Percentiles rank a stretch among this genome's conserved stretches.
Evolutionary conservation across 2,329 filamentous ascomycete genomes (phyloP).

Genomic region (Aspergillus versicolor): DNA sequence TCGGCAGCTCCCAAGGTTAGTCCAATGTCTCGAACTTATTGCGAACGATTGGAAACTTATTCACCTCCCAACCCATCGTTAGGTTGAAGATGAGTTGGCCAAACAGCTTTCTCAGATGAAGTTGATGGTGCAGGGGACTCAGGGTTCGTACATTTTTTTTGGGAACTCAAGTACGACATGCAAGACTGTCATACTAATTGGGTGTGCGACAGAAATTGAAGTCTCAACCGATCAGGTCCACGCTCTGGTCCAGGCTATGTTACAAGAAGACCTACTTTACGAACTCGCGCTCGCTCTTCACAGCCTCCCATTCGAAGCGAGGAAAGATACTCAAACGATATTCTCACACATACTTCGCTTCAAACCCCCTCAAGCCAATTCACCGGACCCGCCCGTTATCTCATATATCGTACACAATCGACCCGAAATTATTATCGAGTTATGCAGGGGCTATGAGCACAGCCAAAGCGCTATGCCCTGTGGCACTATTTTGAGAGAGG

Average conservation of each 20-base stretch:
- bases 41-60: slow-evolving; percentile 15
- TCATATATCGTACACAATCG: slow-evolving; percentile 84
- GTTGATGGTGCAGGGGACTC: slow-evolving; percentile 85
- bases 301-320: slow-evolving; percentile 87
- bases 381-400: slow-evolving; percentile 78
- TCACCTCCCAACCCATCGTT: slow-evolving; percentile 22
- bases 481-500: slow-evolving; percentile 83
- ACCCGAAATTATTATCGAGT: slow-evolving; percentile 80
- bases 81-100: slow-evolving; percentile 83
- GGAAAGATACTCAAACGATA: slow-evolving; percentile 93
- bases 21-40: neutral
- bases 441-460: slow-evolving; percentile 86
- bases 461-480: slow-evolving; percentile 90
- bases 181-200: slow-evolving; percentile 3
- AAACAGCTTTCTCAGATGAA: slow-evolving; percentile 90
- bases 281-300: slow-evolving; percentile 79
- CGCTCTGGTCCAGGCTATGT: slow-evolving; percentile 77
- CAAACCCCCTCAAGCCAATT: slow-evolving; percentile 65
- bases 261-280: slow-evolving; percentile 86
- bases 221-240: slow-evolving; percentile 84
- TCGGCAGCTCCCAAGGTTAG: slow-evolving; percentile 56
- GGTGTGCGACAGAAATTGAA: slow-evolving; percentile 66
- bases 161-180: neutral
- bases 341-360: slow-evolving; percentile 95
- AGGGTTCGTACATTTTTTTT: slow-evolving; percentile 56